Evolutionary conservation across 2,329 filamentous ascomycete genomes (phyloP).

Genomic region (Aspergillus hiratsukae): DNA sequence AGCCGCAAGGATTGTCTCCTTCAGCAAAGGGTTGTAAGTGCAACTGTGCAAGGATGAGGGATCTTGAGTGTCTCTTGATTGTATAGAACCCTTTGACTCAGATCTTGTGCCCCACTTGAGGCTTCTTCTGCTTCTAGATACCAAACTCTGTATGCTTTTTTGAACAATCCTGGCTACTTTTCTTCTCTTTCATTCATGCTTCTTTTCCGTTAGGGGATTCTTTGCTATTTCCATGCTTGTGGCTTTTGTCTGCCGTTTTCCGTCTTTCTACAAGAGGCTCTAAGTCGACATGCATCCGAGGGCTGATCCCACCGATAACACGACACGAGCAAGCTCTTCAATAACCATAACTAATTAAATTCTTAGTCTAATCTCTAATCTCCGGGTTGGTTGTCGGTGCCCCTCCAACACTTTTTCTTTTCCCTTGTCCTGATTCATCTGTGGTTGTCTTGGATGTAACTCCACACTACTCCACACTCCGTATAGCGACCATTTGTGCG

Average conservation of each 20-base stretch:
- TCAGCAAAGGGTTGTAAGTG: neutral
- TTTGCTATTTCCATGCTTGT: neutral
- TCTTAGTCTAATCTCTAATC: constrained; percentile 11
- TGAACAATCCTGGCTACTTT: neutral
- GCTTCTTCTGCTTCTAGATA: constrained; percentile 5
- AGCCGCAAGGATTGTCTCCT: constrained; percentile 11
- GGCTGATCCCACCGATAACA: constrained; percentile 15
- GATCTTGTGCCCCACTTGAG: constrained; percentile 15
- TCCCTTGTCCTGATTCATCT: neutral
- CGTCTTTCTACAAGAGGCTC: neutral
- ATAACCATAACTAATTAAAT: neutral
- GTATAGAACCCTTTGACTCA: constrained; percentile 1
- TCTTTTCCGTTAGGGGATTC: constrained; percentile 1
- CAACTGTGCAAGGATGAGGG: neutral
- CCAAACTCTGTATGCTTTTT: neutral
- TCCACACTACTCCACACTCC: neutral
- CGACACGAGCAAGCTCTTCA: neutral
- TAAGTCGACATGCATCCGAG: constrained; percentile 13
- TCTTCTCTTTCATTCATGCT: neutral
- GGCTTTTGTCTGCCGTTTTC: neutral
- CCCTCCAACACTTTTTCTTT: constrained; percentile 5
- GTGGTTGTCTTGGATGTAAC: neutral
- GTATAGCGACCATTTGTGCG: neutral
- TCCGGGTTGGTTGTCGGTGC: constrained; percentile 15
- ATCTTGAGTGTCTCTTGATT: neutral